Conservation (phyloP, 129 eudicot species). For the Lonicera japonica region DNA sequence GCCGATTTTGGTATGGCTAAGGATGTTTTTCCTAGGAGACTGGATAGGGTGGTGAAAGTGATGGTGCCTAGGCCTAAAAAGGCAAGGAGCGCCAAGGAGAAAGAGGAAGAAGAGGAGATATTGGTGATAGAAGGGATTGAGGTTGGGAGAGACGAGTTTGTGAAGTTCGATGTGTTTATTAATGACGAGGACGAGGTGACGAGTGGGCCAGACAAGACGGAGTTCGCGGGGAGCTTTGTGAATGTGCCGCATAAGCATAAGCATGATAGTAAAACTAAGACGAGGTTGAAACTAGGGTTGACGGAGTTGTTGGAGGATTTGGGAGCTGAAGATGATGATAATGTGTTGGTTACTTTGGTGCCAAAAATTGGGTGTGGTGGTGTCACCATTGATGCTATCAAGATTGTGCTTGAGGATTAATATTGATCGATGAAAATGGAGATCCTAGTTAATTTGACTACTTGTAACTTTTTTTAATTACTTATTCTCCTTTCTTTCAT, state of each 20-base stretch:
- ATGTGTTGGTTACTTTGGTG: slow-evolving; percentile 42
- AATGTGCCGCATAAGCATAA: slow-evolving; percentile 41
- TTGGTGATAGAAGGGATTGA: slow-evolving; percentile 34
- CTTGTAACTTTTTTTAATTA: too few relatives aligned
- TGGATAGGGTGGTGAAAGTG: slow-evolving; percentile 32
- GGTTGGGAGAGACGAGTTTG: slow-evolving; percentile 19
- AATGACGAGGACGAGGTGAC: slow-evolving; percentile 40
- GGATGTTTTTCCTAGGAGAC: slow-evolving; percentile 32
- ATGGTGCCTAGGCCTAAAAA: slow-evolving; percentile 46
- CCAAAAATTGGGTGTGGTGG: slow-evolving; percentile 24
- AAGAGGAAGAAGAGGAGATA: slow-evolving; percentile 39
- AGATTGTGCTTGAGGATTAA: slow-evolving; percentile 29
- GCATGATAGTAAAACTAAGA: slow-evolving; percentile 27
- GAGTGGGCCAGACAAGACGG: slow-evolving; percentile 27
- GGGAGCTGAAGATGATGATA: slow-evolving; percentile 52
- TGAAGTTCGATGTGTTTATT: slow-evolving; percentile 50
- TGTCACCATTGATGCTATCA: slow-evolving; percentile 21
- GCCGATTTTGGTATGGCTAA: slow-evolving; percentile 4
- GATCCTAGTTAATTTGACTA: too few relatives aligned
- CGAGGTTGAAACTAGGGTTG: slow-evolving; percentile 36
- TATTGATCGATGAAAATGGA: not conserved
- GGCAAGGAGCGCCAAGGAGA: slow-evolving; percentile 34
- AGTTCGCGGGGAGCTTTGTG: slow-evolving; percentile 57
- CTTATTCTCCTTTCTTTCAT: too few relatives aligned
- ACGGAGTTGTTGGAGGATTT: slow-evolving; percentile 48